A percentile compares a stretch with the other conserved stretches of the same genome.
Evolutionary conservation across 2,329 filamentous ascomycete species (phyloP).

Genomic region (Xylariales sp.): DNA sequence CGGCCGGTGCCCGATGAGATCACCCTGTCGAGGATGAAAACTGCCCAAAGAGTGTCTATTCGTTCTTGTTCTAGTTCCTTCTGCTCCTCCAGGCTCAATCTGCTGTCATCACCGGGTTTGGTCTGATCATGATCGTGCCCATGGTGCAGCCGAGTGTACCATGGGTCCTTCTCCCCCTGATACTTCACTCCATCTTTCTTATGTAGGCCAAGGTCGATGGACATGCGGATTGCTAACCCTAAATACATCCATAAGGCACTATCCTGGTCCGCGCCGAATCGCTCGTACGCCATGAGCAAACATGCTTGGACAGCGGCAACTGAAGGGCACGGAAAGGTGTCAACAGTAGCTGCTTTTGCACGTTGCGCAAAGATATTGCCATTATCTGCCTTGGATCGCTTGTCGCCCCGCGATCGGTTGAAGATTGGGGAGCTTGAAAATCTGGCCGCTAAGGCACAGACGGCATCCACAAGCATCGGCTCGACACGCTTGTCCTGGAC

Average conservation of each 20-base stretch:
- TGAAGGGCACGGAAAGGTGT: slow-evolving; percentile 77
- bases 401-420: slow-evolving; percentile 42
- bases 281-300: slow-evolving; percentile 79
- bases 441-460: slow-evolving; percentile 76
- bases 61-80: slow-evolving; percentile 73
- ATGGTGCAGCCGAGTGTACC: slow-evolving; percentile 41
- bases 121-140: slow-evolving; percentile 17
- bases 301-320: slow-evolving; percentile 82
- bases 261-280: slow-evolving; percentile 84
- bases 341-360: slow-evolving; percentile 77
- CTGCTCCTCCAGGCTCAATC: slow-evolving; percentile 46
- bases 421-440: slow-evolving; percentile 65
- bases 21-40: slow-evolving; percentile 82
- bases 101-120: slow-evolving; percentile 38
- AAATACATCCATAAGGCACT: slow-evolving; percentile 94
- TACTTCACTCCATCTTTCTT: slow-evolving; percentile 71
- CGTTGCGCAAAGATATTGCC: slow-evolving; percentile 76
- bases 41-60: slow-evolving; percentile 84
- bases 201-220: slow-evolving; percentile 75
- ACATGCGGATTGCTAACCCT: slow-evolving; percentile 80
- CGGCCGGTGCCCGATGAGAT: slow-evolving; percentile 85
- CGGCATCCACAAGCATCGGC: slow-evolving; percentile 79
- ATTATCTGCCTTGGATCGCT: slow-evolving; percentile 58
- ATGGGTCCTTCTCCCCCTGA: slow-evolving; percentile 48
- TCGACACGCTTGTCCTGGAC: slow-evolving; percentile 78